Conservation (phyloP, 306 rosid genomes). For the Coriaria nepalensis region DNA sequence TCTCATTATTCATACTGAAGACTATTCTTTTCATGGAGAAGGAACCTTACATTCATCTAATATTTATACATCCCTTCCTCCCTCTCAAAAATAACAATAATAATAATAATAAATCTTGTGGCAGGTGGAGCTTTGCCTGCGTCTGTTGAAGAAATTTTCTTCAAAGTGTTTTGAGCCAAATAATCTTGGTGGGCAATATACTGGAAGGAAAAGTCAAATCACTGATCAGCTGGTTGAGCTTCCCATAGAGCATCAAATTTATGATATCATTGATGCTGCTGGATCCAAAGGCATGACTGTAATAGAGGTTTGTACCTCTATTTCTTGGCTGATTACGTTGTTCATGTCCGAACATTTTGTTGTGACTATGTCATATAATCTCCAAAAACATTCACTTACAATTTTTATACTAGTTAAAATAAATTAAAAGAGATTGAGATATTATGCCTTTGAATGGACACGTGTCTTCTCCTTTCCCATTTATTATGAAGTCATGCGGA, state of each 20-base stretch:
- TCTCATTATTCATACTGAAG: too few species aligned
- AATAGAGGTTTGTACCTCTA: slow-evolving; percentile 44
- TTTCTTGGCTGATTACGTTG: slow-evolving; percentile 6
- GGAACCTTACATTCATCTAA: slow-evolving; percentile 11
- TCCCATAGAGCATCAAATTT: slow-evolving; percentile 60
- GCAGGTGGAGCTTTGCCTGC: slow-evolving; percentile 40
- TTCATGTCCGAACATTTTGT: too few species aligned
- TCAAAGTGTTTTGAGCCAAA: slow-evolving; percentile 27
- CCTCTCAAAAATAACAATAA: too few species aligned
- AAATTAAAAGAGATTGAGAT: too few species aligned
- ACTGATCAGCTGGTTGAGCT: slow-evolving; percentile 65
- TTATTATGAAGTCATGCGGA: too few species aligned
- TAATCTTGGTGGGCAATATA: slow-evolving; percentile 24
- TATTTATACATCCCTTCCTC: background rate
- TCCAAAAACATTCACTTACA: too few species aligned
- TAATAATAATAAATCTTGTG: too few species aligned
- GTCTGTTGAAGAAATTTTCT: slow-evolving; percentile 34
- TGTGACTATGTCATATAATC: too few species aligned
- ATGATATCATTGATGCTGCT: slow-evolving; percentile 59
- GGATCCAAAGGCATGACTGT: slow-evolving; percentile 53
- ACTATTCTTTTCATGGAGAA: too few species aligned
- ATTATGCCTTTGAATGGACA: too few species aligned
- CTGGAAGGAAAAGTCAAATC: slow-evolving; percentile 33
- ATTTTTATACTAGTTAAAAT: too few species aligned
- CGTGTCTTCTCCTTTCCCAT: too few species aligned